Percentiles rank a stretch among this genome's conserved stretches.
phyloP scores from a whole-genome alignment of 306 rosid species.

The Pueraria montana region DNA sequence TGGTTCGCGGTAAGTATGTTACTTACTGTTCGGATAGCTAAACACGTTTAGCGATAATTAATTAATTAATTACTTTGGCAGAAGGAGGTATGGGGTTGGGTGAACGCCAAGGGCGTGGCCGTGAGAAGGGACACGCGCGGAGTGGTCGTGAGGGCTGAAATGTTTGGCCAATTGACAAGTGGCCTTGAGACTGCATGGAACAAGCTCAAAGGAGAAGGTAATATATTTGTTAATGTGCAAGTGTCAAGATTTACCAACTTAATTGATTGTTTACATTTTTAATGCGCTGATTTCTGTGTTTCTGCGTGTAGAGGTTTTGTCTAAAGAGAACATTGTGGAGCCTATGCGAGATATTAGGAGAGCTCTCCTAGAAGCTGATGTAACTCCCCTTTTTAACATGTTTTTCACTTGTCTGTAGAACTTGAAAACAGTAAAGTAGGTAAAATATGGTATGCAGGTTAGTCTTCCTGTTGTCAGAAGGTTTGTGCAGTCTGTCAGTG shows the following conservation, averaged over 20 bases:
- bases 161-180: slow-evolving; percentile 93
- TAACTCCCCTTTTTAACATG: slow-evolving; percentile 50
- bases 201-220: slow-evolving; percentile 98
- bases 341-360: slow-evolving; percentile 98
- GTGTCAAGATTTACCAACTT: background rate
- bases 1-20: slow-evolving; percentile 72
- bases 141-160: slow-evolving; percentile 81
- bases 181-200: slow-evolving; percentile 97
- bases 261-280: background rate
- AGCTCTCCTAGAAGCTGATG: slow-evolving; percentile 99
- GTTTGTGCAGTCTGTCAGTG: slow-evolving; percentile 91
- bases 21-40: background rate
- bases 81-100: slow-evolving; percentile 92
- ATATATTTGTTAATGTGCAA: background rate
- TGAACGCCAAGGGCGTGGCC: slow-evolving; percentile 66
- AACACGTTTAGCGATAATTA: background rate
- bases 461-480: slow-evolving; percentile 99
- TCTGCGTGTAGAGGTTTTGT: slow-evolving; percentile 82
- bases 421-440: background rate
- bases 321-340: slow-evolving; percentile 93
- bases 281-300: slow-evolving; percentile 35
- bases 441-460: slow-evolving; percentile 61
- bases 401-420: slow-evolving; percentile 17
- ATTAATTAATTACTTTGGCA: slow-evolving; percentile 41
- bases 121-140: slow-evolving; percentile 61